Evolutionary conservation across 2,329 filamentous ascomycete species (phyloP).

Genomic region (Pseudocercospora fijiensis): DNA sequence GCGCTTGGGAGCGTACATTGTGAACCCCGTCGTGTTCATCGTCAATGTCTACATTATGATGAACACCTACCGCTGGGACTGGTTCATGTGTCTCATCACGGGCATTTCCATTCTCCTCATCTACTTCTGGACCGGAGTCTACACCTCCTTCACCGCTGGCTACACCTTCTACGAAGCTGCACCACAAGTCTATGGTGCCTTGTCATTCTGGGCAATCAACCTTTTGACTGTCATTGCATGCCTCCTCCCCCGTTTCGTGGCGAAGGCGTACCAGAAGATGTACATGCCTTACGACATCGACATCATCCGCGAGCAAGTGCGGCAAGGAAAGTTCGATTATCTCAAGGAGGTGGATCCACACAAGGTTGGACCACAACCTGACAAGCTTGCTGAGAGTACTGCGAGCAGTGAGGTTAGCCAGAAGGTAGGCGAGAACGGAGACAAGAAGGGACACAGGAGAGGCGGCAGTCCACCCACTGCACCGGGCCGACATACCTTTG

Average conservation of each 20-base stretch:
- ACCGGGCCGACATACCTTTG: conserved; percentile 53
- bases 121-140: conserved; percentile 95
- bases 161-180: conserved; percentile 74
- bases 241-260: conserved; percentile 79
- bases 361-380: conserved; percentile 43
- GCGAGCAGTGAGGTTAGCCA: conserved; percentile 56
- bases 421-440: conserved; percentile 11
- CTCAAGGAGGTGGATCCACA: conserved; percentile 57
- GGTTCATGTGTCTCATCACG: conserved; percentile 85
- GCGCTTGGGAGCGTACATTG: conserved; percentile 84
- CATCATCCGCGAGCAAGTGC: conserved; percentile 90
- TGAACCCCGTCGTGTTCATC: conserved; percentile 76
- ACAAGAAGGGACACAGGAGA: conserved; percentile 46
- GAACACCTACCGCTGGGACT: conserved; percentile 98
- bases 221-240: conserved; percentile 77
- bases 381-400: conserved; percentile 52
- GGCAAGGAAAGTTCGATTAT: conserved; percentile 76
- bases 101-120: conserved; percentile 79
- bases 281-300: conserved; percentile 91
- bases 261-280: conserved; percentile 89
- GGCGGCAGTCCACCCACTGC: conserved; percentile 20
- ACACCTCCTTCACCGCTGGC: conserved; percentile 61
- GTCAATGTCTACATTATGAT: conserved; percentile 94
- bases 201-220: conserved; percentile 84
- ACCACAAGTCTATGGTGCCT: conserved; percentile 72